phyloP scores from a whole-genome alignment of 441 rosid genomes.

The Isatis lusitanica region DNA sequence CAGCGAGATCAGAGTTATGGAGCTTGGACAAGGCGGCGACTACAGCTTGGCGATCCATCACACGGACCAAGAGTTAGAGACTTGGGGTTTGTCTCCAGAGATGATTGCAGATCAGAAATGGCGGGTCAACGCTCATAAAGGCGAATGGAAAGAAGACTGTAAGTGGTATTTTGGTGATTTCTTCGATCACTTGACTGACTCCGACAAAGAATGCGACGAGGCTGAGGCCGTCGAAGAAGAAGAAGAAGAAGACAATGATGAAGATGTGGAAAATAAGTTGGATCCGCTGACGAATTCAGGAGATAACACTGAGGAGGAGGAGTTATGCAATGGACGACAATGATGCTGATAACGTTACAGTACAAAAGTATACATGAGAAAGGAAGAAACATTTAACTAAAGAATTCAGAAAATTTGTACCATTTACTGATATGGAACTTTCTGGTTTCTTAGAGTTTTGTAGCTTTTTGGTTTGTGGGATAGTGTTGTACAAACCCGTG shows the following conservation, averaged over 20 bases:
- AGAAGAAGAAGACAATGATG: constrained; percentile 1
- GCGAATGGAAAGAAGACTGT: constrained; percentile 77
- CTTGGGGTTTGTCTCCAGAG: constrained; percentile 82
- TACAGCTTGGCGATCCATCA: constrained; percentile 90
- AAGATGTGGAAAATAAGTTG: not conserved
- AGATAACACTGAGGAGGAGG: constrained; percentile 15
- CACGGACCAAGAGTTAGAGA: constrained; percentile 66
- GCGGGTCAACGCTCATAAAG: constrained; percentile 52
- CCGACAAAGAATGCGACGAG: constrained; percentile 39
- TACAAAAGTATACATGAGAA: not conserved
- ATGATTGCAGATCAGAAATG: constrained; percentile 88
- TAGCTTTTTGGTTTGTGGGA: constrained; percentile 24
- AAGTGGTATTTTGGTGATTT: constrained; percentile 65
- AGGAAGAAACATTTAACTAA: not conserved
- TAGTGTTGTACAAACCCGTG: constrained; percentile 32
- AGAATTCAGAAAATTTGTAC: not conserved
- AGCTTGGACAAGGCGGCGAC: constrained; percentile 76
- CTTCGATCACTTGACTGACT: constrained; percentile 55
- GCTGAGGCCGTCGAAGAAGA: constrained; percentile 27
- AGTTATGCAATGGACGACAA: constrained; percentile 32
- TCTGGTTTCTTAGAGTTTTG: constrained; percentile 18
- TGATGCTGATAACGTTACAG: constrained; percentile 12
- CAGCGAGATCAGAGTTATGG: constrained; percentile 81
- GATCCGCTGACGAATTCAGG: constrained; percentile 19
- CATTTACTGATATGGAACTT: constrained; percentile 12